phyloP scores from a whole-genome alignment of 208 protist species.

The Porcisia hertigi region DNA sequence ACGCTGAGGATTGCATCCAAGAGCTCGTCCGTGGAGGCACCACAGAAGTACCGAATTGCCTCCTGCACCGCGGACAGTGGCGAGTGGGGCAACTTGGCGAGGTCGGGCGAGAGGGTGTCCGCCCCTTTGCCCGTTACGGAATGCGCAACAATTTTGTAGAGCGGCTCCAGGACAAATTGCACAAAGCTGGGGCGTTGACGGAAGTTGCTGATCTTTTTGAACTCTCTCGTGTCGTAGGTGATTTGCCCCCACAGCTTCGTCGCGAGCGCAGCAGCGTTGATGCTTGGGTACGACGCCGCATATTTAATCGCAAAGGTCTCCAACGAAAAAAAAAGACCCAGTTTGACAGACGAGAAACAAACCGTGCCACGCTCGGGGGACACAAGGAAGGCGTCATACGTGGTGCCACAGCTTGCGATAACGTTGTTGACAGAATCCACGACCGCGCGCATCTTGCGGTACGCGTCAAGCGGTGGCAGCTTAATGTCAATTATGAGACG shows the following conservation, averaged over 20 bases:
- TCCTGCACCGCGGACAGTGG: slow-evolving; percentile 65
- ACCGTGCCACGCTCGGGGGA: slow-evolving; percentile 91
- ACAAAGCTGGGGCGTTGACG: slow-evolving; percentile 95
- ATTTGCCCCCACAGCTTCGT: slow-evolving; percentile 98
- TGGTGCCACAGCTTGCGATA: slow-evolving; percentile 59
- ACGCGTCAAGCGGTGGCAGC: slow-evolving; percentile 98
- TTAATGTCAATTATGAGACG: slow-evolving; percentile 98
- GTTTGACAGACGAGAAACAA: slow-evolving; percentile 82
- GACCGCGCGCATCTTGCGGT: slow-evolving; percentile 97
- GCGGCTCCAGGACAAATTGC: slow-evolving; percentile 97
- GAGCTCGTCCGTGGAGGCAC: slow-evolving; percentile 46
- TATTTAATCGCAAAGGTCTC: slow-evolving; percentile 97
- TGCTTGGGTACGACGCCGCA: slow-evolving; percentile 52
- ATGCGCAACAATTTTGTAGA: slow-evolving; percentile 98
- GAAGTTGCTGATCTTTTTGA: slow-evolving; percentile 61
- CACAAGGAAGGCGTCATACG: slow-evolving; percentile 42
- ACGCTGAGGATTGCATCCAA: slow-evolving; percentile 72
- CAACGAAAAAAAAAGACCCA: slow-evolving; percentile 94
- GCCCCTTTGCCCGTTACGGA: slow-evolving; percentile 62
- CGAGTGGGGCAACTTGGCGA: slow-evolving; percentile 59
- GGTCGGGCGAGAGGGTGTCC: slow-evolving; percentile 39
- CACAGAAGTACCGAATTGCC: slow-evolving; percentile 73
- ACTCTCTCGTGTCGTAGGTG: slow-evolving; percentile 82
- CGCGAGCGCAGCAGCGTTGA: slow-evolving; percentile 75
- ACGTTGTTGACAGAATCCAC: slow-evolving; percentile 96